Evolutionary conservation across 768 basidiomycete genomes (phyloP).

Genomic region (Trametes punicea): DNA sequence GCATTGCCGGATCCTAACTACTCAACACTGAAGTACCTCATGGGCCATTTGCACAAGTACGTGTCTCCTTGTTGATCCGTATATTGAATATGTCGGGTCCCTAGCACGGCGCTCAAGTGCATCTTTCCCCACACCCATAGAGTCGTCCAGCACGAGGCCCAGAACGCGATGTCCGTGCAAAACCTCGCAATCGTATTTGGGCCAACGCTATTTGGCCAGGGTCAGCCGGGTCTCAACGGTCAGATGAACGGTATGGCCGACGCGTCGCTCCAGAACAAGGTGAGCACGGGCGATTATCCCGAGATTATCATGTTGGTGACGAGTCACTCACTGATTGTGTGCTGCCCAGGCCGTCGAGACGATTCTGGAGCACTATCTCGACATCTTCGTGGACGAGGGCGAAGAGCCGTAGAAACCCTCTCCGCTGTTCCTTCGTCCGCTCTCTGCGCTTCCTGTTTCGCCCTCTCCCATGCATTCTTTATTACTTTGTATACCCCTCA

Average conservation of each 20-base stretch:
- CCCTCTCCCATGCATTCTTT: constrained; percentile 2
- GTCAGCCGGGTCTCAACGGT: constrained; percentile 41
- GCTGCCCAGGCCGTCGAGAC: constrained; percentile 84
- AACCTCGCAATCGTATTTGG: constrained; percentile 97
- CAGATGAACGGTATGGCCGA: constrained; percentile 61
- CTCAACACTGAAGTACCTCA: constrained; percentile 90
- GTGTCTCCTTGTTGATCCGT: constrained; percentile 23
- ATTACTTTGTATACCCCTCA: constrained; percentile 13
- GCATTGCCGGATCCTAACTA: constrained; percentile 99
- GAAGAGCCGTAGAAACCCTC: constrained; percentile 35
- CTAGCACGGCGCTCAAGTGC: neutral
- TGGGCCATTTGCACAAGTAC: constrained; percentile 91
- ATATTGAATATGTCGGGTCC: neutral
- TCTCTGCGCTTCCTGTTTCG: constrained; percentile 9
- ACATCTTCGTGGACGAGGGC: constrained; percentile 93
- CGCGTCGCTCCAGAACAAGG: constrained; percentile 70
- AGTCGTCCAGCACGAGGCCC: constrained; percentile 66
- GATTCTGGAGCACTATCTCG: constrained; percentile 88
- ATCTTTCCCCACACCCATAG: constrained; percentile 35
- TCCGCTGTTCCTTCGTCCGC: constrained; percentile 25
- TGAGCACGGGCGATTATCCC: constrained; percentile 24
- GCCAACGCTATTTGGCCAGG: constrained; percentile 88
- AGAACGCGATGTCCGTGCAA: constrained; percentile 90
- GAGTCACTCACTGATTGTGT: neutral
- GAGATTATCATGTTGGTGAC: neutral